These are phyloP conservation scores for Spiromastix sp. DNA, from an alignment of 2,329 filamentous ascomycete genomes.

Conservation along the genomic window DNA sequence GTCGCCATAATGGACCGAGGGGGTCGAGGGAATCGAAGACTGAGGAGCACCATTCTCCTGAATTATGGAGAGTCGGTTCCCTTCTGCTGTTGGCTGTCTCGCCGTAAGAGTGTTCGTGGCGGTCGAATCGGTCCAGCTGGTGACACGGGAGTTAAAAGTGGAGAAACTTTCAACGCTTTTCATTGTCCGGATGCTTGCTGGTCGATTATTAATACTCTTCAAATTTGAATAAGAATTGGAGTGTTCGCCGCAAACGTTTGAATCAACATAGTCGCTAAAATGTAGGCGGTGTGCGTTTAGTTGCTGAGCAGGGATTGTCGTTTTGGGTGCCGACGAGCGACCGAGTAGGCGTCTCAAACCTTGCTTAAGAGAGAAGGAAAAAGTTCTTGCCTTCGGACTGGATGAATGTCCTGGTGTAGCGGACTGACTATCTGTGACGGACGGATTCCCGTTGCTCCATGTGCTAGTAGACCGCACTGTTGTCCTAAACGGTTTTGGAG, in stretches of 20 bases:
- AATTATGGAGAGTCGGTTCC: conserved; percentile 33
- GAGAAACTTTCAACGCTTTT: conserved; percentile 24
- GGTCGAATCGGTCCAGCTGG: conserved; percentile 40
- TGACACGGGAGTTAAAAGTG: conserved; percentile 34
- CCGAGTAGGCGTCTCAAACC: conserved; percentile 32
- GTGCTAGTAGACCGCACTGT: conserved; percentile 23
- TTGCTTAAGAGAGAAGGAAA: conserved; percentile 34
- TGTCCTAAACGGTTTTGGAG: conserved; percentile 28
- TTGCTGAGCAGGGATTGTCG: conserved; percentile 15
- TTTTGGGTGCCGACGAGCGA: conserved; percentile 17
- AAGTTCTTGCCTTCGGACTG: conserved; percentile 21
- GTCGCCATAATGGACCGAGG: conserved; percentile 15
- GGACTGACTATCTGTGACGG: conserved; percentile 6
- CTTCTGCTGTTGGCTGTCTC: conserved; percentile 18
- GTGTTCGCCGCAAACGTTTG: conserved; percentile 7
- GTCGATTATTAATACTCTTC: conserved; percentile 1
- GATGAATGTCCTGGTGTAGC: conserved; percentile 8
- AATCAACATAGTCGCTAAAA: conserved; percentile 14
- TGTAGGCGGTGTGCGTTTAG: conserved; percentile 15
- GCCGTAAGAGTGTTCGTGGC: conserved; percentile 30
- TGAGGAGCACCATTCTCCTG: conserved; percentile 28
- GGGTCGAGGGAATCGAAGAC: conserved; percentile 18
- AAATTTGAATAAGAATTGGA: conserved; percentile 2
- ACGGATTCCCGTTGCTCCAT: conserved; percentile 7
- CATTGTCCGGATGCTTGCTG: conserved; percentile 15